Evolutionary conservation across 352 stramenopile genomes (phyloP).

Genomic region (Globisporangium paroecandrum): DNA sequence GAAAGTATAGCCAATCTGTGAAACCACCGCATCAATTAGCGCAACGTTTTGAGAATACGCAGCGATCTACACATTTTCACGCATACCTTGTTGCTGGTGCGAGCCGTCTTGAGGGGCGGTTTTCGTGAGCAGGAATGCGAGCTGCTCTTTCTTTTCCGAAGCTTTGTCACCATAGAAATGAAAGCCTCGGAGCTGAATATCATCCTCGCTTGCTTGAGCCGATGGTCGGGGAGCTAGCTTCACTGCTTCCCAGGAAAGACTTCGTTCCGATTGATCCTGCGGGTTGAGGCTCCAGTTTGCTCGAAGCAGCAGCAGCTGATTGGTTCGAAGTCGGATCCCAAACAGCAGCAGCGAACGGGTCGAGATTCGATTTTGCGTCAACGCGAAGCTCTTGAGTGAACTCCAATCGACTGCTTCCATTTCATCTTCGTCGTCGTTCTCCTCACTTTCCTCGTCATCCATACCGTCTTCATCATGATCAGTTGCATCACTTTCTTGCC

Average conservation of each 20-base stretch:
- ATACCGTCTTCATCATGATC: constrained; percentile 15
- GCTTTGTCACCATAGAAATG: constrained; percentile 18
- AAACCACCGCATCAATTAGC: constrained; percentile 4
- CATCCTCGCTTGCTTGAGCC: not conserved
- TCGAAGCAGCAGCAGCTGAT: constrained; percentile 27
- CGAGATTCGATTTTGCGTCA: constrained; percentile 9
- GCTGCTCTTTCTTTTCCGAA: constrained; percentile 16
- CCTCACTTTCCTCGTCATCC: constrained; percentile 13
- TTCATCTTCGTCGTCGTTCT: constrained; percentile 28
- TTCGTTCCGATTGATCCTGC: constrained; percentile 15
- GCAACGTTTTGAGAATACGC: not conserved
- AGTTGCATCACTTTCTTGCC: not conserved
- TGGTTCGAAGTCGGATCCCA: constrained; percentile 29
- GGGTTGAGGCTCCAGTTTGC: constrained; percentile 12
- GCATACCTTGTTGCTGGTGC: constrained; percentile 9
- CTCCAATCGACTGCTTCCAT: constrained; percentile 60
- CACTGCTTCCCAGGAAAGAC: constrained; percentile 23
- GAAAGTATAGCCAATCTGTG: constrained; percentile 41
- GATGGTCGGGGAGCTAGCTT: not conserved
- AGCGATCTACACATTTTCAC: not conserved
- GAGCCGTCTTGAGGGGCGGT: not conserved
- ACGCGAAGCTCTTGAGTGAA: constrained; percentile 27
- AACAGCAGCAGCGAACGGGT: constrained; percentile 22
- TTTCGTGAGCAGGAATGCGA: constrained; percentile 18
- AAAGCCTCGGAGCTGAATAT: constrained; percentile 7